Conservation (phyloP, 163 green algal species). For the Chlamydomonas reinhardtii region DNA sequence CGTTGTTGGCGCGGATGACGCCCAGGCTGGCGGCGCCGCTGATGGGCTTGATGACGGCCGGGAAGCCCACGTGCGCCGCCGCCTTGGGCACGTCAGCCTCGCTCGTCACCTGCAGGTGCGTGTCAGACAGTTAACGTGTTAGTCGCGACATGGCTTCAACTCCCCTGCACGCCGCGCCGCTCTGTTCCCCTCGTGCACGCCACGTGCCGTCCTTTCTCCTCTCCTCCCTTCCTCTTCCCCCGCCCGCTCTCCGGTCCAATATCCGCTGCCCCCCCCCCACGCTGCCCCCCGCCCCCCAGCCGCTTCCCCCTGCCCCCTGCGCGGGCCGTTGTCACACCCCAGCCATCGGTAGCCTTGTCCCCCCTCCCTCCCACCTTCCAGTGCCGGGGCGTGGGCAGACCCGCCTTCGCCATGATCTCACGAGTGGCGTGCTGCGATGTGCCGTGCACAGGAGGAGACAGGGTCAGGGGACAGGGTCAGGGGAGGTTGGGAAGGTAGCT, state of each 20-base stretch:
- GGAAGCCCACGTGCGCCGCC: conserved; percentile 84
- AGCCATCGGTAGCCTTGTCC: neutral
- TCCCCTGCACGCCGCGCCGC: too few species aligned
- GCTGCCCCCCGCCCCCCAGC: too few species aligned
- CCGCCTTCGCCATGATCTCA: conserved; percentile 69
- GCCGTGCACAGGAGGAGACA: neutral
- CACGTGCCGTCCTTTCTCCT: too few species aligned
- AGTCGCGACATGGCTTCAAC: too few species aligned
- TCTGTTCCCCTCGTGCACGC: too few species aligned
- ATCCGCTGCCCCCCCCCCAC: too few species aligned
- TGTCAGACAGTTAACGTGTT: neutral
- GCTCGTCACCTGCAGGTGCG: conserved; percentile 69
- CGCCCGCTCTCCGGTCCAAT: too few species aligned
- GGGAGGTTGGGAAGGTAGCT: too few species aligned
- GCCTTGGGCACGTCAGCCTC: conserved; percentile 72
- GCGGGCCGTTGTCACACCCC: too few species aligned
- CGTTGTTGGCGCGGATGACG: conserved; percentile 86
- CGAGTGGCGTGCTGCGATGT: conserved; percentile 80
- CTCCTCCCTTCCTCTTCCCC: too few species aligned
- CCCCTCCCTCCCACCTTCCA: conserved; percentile 34
- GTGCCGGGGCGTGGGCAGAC: conserved; percentile 81
- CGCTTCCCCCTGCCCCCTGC: too few species aligned
- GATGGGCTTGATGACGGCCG: conserved; percentile 95
- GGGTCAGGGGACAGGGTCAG: too few species aligned
- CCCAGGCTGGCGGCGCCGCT: conserved; percentile 90